A percentile compares a stretch with the other conserved stretches of the same genome.
phyloP scores from a whole-genome alignment of 305 asterid genomes.

The Euphrasia arctica region DNA sequence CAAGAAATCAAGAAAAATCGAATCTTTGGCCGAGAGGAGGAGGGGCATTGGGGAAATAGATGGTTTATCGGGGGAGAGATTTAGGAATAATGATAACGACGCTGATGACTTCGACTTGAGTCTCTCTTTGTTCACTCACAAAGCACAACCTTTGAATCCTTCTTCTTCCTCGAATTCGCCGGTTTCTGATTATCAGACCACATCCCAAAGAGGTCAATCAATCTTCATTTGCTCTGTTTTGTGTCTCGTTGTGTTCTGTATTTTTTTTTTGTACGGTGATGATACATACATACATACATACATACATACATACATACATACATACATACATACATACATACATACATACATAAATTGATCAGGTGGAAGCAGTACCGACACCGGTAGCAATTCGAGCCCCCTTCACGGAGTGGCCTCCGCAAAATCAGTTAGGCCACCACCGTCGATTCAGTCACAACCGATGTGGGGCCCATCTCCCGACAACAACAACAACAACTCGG shows the following conservation, averaged over 20 bases:
- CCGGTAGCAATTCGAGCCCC: slow-evolving; percentile 38
- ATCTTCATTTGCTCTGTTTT: background rate
- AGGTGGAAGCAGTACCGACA: slow-evolving; percentile 48
- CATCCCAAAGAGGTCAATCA: slow-evolving; percentile 42
- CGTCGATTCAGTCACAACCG: slow-evolving; percentile 3
- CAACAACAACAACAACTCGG: background rate
- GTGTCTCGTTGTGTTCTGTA: background rate
- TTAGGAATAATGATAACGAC: slow-evolving; percentile 3
- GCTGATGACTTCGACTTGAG: slow-evolving; percentile 16
- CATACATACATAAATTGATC: background rate
- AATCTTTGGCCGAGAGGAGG: background rate
- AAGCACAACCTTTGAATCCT: background rate
- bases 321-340: no score
- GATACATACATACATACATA: no score
- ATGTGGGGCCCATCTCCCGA: background rate
- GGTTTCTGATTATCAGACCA: slow-evolving; percentile 50
- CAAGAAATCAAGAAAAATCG: slow-evolving; percentile 31
- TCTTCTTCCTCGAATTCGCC: slow-evolving; percentile 40
- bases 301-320: no score
- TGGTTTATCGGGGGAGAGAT: slow-evolving; percentile 17
- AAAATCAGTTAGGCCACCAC: background rate
- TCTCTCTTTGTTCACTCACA: slow-evolving; percentile 26
- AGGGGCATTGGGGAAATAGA: slow-evolving; percentile 45
- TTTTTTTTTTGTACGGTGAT: no score
- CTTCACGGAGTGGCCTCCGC: background rate